phyloP scores from a whole-genome alignment of 495 filamentous ascomycete species.

The Sporormia fimetaria region DNA sequence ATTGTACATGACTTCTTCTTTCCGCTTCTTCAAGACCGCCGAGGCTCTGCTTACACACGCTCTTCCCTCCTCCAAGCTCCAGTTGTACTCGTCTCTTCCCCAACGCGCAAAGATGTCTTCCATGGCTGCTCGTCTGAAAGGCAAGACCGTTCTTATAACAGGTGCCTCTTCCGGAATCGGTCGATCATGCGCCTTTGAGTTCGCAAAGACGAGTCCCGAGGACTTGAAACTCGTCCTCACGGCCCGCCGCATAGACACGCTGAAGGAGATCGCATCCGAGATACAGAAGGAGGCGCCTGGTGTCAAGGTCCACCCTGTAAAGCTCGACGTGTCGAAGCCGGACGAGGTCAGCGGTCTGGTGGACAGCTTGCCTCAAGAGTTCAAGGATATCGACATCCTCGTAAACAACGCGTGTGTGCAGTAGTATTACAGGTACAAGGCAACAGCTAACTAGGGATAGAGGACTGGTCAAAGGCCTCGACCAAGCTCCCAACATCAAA shows the following conservation, averaged over 20 bases:
- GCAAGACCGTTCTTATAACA: constrained; percentile 89
- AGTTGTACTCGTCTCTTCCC: too few relatives aligned
- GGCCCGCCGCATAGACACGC: constrained; percentile 65
- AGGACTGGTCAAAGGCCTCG: constrained; percentile 78
- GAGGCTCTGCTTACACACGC: too few relatives aligned
- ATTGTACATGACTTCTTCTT: too few relatives aligned
- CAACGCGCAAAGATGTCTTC: constrained; percentile 29
- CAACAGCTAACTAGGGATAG: constrained; percentile 24
- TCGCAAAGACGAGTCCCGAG: constrained; percentile 73
- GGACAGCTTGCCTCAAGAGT: constrained; percentile 62
- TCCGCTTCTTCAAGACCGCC: too few relatives aligned
- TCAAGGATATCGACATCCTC: constrained; percentile 74
- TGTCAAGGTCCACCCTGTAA: constrained; percentile 68
- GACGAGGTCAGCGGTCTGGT: constrained; percentile 70
- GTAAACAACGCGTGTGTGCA: constrained; percentile 89
- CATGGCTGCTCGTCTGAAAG: constrained; percentile 73
- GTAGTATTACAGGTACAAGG: not conserved
- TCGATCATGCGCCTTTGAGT: constrained; percentile 73
- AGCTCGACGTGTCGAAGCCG: constrained; percentile 77
- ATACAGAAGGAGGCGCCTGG: constrained; percentile 75
- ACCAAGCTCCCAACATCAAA: constrained; percentile 70
- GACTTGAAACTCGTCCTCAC: constrained; percentile 77
- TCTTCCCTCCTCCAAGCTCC: too few relatives aligned
- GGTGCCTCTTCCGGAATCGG: constrained; percentile 94
- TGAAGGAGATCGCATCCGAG: constrained; percentile 64